These are phyloP conservation scores for Boletus sensibilis DNA, from an alignment of 768 basidiomycete genomes.

Conservation along the genomic window DNA sequence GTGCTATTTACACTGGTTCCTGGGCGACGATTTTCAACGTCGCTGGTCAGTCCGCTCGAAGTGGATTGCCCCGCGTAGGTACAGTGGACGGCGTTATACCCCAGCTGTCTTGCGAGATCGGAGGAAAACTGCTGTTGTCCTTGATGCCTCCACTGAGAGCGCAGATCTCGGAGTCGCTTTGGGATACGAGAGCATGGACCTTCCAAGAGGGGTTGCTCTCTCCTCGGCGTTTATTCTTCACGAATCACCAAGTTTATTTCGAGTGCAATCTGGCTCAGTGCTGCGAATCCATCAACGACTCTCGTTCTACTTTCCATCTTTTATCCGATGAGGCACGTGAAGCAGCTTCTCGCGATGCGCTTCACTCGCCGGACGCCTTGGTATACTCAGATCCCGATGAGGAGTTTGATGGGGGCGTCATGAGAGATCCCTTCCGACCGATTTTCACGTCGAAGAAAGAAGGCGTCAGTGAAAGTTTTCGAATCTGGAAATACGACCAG, in stretches of 20 bases:
- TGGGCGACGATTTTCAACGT: background rate
- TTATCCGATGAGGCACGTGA: background rate
- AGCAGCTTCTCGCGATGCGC: background rate
- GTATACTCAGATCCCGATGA: background rate
- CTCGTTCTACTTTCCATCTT: background rate
- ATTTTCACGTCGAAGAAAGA: background rate
- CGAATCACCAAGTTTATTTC: background rate
- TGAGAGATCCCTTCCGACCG: constrained; percentile 1
- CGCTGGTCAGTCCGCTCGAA: background rate
- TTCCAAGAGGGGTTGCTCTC: background rate
- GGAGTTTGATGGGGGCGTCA: background rate
- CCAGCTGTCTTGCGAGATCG: background rate
- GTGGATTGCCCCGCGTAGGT: background rate
- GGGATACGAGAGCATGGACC: constrained; percentile 2
- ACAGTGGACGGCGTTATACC: background rate
- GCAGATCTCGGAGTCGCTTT: background rate
- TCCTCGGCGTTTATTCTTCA: background rate
- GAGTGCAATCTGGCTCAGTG: background rate
- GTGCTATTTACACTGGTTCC: background rate
- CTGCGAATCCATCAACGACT: background rate
- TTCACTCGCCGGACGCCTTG: background rate
- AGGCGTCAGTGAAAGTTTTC: background rate
- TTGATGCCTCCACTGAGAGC: background rate
- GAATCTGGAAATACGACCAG: background rate
- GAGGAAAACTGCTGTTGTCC: background rate